Evolutionary conservation across 2,329 filamentous ascomycete genomes (phyloP).

Genomic region (Ascochyta clinopodiicola): DNA sequence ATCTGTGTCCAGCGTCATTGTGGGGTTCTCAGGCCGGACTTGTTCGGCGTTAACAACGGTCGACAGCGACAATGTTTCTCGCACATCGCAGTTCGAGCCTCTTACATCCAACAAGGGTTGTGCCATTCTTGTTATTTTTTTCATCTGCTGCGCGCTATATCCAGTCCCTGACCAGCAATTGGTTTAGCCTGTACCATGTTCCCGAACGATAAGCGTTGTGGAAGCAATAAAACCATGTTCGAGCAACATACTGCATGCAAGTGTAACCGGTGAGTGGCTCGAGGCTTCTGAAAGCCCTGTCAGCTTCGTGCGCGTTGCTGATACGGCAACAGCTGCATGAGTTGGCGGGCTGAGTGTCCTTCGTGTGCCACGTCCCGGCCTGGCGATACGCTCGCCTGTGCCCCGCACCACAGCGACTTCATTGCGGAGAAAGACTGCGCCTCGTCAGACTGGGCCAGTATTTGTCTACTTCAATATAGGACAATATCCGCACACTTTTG

Average conservation of each 20-base stretch:
- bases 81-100: too few relatives aligned
- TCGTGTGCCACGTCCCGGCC: conserved; percentile 6
- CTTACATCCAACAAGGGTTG: too few relatives aligned
- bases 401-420: conserved; percentile 10
- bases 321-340: conserved; percentile 12
- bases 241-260: neutral
- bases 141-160: neutral
- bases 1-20: conserved; percentile 21
- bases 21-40: conserved; percentile 17
- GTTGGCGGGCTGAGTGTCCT: conserved; percentile 12
- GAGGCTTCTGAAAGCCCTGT: conserved; percentile 11
- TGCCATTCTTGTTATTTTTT: neutral
- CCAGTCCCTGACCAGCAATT: neutral
- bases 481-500: neutral
- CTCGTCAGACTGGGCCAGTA: neutral
- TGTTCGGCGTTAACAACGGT: conserved; percentile 1
- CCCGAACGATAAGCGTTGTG: conserved; percentile 2
- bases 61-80: neutral
- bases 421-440: conserved; percentile 9
- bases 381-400: conserved; percentile 15
- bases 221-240: conserved; percentile 1
- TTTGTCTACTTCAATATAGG: conserved; percentile 2
- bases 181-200: neutral
- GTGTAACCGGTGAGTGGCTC: conserved; percentile 2
- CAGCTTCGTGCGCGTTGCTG: conserved; percentile 14